Conservation (phyloP, 2,329 filamentous ascomycete genomes). For the Dothidotthia symphoricarpi region DNA sequence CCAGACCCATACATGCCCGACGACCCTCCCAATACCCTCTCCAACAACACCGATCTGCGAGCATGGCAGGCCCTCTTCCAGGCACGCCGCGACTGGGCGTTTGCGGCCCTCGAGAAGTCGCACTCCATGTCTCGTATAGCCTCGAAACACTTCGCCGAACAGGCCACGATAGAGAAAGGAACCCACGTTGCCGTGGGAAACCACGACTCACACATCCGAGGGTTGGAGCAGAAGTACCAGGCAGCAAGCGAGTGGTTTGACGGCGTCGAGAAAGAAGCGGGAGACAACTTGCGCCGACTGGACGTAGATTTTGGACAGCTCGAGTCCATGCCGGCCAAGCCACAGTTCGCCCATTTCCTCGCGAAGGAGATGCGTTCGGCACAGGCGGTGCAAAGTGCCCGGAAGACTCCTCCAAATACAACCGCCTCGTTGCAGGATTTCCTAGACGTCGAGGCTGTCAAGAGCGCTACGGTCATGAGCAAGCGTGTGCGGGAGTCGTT, state of each 20-base stretch:
- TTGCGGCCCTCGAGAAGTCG: constrained; percentile 67
- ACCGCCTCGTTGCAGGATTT: constrained; percentile 49
- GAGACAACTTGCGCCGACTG: constrained; percentile 63
- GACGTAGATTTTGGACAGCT: constrained; percentile 67
- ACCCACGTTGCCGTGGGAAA: constrained; percentile 85
- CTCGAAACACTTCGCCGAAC: constrained; percentile 67
- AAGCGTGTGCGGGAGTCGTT: constrained; percentile 63
- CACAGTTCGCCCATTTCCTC: constrained; percentile 60
- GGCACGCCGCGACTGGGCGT: constrained; percentile 76
- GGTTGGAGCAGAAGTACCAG: constrained; percentile 68
- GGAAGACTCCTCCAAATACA: constrained; percentile 24
- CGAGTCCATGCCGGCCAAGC: constrained; percentile 61
- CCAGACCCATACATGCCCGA: constrained; percentile 60
- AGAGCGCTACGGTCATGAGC: constrained; percentile 68
- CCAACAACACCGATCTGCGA: constrained; percentile 73
- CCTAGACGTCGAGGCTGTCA: constrained; percentile 70
- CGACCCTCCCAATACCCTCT: constrained; percentile 73
- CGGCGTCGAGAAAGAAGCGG: constrained; percentile 66
- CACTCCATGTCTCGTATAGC: constrained; percentile 61
- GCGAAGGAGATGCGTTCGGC: constrained; percentile 33
- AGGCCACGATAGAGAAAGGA: constrained; percentile 73
- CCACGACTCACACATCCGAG: constrained; percentile 70
- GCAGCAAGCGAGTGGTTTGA: constrained; percentile 70
- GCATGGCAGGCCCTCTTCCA: constrained; percentile 90
- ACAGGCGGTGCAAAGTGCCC: constrained; percentile 22